phyloP scores from a whole-genome alignment of 1,284 basidiomycete genomes.

The Farysia itapuensis region DNA sequence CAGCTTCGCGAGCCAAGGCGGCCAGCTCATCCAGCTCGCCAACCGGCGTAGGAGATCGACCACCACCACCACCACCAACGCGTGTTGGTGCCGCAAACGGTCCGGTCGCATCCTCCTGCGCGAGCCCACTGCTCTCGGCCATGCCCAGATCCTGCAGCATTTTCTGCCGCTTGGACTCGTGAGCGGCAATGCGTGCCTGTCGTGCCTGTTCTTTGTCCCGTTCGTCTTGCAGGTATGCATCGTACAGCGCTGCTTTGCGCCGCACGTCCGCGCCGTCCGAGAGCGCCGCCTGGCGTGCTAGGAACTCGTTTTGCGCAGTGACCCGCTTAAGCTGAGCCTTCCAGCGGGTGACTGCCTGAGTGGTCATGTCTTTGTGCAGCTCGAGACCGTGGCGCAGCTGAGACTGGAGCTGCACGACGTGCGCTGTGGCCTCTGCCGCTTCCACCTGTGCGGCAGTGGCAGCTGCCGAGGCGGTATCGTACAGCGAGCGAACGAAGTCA shows the following conservation, averaged over 20 bases:
- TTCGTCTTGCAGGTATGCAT: conserved; percentile 10
- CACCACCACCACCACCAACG: not conserved
- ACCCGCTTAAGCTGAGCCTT: conserved; percentile 2
- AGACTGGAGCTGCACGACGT: not conserved
- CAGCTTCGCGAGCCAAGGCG: conserved; percentile 15
- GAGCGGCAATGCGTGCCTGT: conserved; percentile 1
- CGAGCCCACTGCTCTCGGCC: not conserved
- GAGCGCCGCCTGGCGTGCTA: not conserved
- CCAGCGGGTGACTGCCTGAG: conserved; percentile 2
- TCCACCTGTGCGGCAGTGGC: not conserved
- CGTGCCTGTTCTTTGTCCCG: conserved; percentile 2
- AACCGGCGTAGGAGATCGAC: not conserved
- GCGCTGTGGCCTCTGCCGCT: not conserved
- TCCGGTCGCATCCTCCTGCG: conserved; percentile 1
- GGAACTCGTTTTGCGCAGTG: conserved; percentile 3
- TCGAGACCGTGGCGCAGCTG: conserved; percentile 12
- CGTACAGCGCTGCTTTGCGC: conserved; percentile 19
- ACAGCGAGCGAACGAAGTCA: conserved; percentile 18
- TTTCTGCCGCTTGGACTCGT: conserved; percentile 7
- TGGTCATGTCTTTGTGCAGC: conserved; percentile 5
- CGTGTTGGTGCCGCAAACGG: conserved; percentile 3
- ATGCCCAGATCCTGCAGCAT: not conserved
- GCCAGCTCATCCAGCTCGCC: conserved; percentile 27
- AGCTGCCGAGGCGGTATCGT: conserved; percentile 19
- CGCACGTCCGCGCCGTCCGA: conserved; percentile 6